Base-by-base conservation (phyloP, 371 early-diverging fungal species). In the Mortierella sp. region DNA sequence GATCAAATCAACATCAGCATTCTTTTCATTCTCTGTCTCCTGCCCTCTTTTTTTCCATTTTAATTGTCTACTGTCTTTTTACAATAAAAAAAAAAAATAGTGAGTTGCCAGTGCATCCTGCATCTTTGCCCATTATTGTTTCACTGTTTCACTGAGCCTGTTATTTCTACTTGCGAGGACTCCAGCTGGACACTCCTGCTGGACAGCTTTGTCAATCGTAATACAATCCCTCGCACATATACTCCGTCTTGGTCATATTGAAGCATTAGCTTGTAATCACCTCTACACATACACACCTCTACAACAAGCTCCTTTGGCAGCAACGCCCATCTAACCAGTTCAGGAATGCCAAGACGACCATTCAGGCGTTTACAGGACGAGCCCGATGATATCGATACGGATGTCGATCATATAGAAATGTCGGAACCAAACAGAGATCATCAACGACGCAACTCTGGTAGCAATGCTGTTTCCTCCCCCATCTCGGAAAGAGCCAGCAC, bases 281-380 rank as follows among this genome's bases (percentile, higher is more conserved):
- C 18, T 49, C 18, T 14, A 49, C 49, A n/a, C 49, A n/a, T 49
- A 49, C 5, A 49, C 49, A 49, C n/a, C 18, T 6, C 12, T n/a
- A 49, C 55, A 55, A 10, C 28, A 8, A 12, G 14, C 28, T 55
- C 20, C 28, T 26, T 14, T 28, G 2, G 14, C 47, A 47, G 14
- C 18, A n/a, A 12, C 24, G 9, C 9, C 24, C 18, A 24, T 22
- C 52, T 10, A 52, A 5, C 28, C 16, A 55, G 28, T 60, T 37
- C 35, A 60, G 11, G 6, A n/a, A 79, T 75, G 75, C 60, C 80
- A 22, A 70, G 83, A 66, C 61, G 83, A 67, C 76, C 69, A 16
- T 81, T 81, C 66, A 81, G 72, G 32, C 76, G 76, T 32, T 64
- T 81, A 22, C 70, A 81, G 68, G 76, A 81, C 26, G 67, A 81